phyloP scores from a whole-genome alignment of 352 stramenopile species.

The Aphanomyces invadans region DNA sequence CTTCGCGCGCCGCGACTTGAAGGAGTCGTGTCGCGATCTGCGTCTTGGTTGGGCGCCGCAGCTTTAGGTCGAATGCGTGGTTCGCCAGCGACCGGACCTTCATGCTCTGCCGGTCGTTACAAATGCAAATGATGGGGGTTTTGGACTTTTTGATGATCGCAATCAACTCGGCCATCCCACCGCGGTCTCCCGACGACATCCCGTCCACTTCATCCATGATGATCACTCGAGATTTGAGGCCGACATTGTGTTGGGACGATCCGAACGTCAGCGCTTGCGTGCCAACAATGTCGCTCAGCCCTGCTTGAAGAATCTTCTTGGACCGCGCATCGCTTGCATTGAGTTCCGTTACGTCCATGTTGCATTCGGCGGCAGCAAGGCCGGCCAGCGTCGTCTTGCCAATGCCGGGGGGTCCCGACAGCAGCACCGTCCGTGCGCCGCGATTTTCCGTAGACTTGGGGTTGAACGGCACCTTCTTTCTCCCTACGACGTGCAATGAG shows the following conservation, averaged over 20 bases:
- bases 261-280: slow-evolving; percentile 89
- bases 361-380: slow-evolving; percentile 84
- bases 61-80: slow-evolving; percentile 96
- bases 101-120: slow-evolving; percentile 96
- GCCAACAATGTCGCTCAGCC: slow-evolving; percentile 88
- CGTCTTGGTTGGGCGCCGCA: slow-evolving; percentile 89
- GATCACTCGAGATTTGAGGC: slow-evolving; percentile 84
- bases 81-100: slow-evolving; percentile 95
- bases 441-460: slow-evolving; percentile 81
- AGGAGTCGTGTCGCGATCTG: slow-evolving; percentile 90
- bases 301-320: slow-evolving; percentile 92
- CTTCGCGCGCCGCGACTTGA: slow-evolving; percentile 85
- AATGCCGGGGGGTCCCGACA: slow-evolving; percentile 95
- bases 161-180: slow-evolving; percentile 97
- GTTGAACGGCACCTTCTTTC: slow-evolving; percentile 72
- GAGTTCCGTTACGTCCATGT: slow-evolving; percentile 91
- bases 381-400: slow-evolving; percentile 95
- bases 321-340: slow-evolving; percentile 98
- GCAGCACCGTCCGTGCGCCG: slow-evolving; percentile 88
- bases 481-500: slow-evolving; percentile 28
- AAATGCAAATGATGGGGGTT: slow-evolving; percentile 99
- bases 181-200: slow-evolving; percentile 95
- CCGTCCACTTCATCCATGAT: slow-evolving; percentile 99
- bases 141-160: slow-evolving; percentile 98
- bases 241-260: slow-evolving; percentile 37